Evolutionary conservation across 148 eudicot genomes (phyloP).

Genomic region (Fallopia convolvulus): DNA sequence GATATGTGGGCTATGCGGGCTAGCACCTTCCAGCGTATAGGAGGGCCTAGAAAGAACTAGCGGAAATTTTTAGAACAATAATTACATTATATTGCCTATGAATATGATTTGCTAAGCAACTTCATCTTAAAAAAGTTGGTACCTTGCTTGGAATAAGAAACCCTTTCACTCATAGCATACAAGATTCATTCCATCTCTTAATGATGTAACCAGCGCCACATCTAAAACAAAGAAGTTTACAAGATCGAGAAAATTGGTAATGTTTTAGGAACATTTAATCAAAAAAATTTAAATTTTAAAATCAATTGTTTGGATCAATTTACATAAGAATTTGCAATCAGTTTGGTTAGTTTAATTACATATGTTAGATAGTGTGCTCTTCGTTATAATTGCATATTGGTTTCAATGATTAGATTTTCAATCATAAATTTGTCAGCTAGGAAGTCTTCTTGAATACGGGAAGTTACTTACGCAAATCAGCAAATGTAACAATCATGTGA

Average conservation of each 20-base stretch:
- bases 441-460: background rate
- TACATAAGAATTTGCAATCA: background rate
- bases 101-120: background rate
- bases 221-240: conserved; percentile 26
- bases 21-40: no score
- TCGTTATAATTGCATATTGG: background rate
- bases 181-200: conserved; percentile 83
- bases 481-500: no score
- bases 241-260: background rate
- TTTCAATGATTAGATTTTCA: background rate
- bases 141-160: conserved; percentile 84
- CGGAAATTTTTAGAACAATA: no score
- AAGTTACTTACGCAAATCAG: background rate
- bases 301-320: no score
- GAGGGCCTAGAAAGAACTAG: no score
- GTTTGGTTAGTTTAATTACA: background rate
- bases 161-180: conserved; percentile 74
- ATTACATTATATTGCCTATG: no score
- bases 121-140: background rate
- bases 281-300: background rate
- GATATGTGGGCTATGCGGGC: no score
- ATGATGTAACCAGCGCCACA: conserved; percentile 65
- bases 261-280: background rate
- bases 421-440: background rate
- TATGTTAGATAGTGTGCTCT: background rate